phyloP scores from a whole-genome alignment of 2,329 filamentous ascomycete genomes.

The Colletotrichum shisoi region DNA sequence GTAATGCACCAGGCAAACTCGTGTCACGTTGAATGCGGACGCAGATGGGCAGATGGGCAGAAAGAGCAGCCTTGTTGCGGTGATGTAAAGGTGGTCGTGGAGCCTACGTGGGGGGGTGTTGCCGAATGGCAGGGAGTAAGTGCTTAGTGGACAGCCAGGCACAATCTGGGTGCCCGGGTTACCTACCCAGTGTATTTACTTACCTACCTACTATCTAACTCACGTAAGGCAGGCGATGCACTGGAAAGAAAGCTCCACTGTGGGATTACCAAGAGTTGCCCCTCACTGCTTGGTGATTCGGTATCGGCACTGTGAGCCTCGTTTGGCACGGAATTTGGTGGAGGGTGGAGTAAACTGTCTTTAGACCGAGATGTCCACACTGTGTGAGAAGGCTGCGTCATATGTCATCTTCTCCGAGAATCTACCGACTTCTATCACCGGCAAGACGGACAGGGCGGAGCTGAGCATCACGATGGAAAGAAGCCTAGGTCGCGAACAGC shows the following conservation, averaged over 20 bases:
- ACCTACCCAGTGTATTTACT: too few species aligned
- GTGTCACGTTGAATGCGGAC: conserved; percentile 24
- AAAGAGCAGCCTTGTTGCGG: conserved; percentile 31
- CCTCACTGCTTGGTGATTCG: conserved; percentile 13
- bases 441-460: not conserved
- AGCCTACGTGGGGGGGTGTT: conserved; percentile 27
- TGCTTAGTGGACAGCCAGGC: conserved; percentile 19
- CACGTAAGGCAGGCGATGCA: conserved; percentile 20
- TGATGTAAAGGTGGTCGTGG: conserved; percentile 36
- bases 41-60: conserved; percentile 24
- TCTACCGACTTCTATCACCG: conserved; percentile 35
- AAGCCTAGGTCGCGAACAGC: not conserved
- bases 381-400: not conserved
- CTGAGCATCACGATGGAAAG: not conserved
- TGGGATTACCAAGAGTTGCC: conserved; percentile 22
- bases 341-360: not conserved
- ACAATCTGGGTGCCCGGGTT: conserved; percentile 2
- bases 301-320: not conserved
- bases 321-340: accelerated
- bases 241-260: conserved; percentile 13
- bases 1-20: conserved; percentile 34
- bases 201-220: not conserved
- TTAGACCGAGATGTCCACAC: not conserved
- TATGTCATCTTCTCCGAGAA: conserved; percentile 26
- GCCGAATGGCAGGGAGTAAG: conserved; percentile 28